Percentiles rank a stretch among this genome's conserved stretches.
phyloP scores from a whole-genome alignment of 2,329 filamentous ascomycete genomes.

The Aspergillus sp. region DNA sequence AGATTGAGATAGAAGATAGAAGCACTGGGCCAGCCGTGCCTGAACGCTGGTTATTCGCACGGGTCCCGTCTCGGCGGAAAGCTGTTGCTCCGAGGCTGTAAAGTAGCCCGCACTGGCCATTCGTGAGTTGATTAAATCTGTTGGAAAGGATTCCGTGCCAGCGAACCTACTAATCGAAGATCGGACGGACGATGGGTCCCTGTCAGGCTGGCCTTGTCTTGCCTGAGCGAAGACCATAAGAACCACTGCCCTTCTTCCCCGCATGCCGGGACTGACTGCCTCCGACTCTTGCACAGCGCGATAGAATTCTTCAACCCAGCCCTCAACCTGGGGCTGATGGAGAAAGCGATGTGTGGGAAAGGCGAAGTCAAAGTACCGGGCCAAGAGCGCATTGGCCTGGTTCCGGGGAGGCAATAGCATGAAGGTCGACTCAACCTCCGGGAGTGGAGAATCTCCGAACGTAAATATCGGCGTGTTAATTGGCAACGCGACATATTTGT shows the following conservation, averaged over 20 bases:
- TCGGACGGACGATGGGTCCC: conserved; percentile 17
- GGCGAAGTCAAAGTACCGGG: conserved; percentile 24
- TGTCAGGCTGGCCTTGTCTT: conserved; percentile 43
- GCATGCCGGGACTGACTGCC: conserved; percentile 3
- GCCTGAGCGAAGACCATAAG: conserved; percentile 58
- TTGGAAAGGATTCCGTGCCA: background rate
- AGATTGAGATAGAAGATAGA: conserved; percentile 36
- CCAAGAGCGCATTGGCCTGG: conserved; percentile 13
- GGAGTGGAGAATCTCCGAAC: conserved; percentile 19
- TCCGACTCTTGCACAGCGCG: conserved; percentile 1
- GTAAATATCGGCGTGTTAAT: conserved; percentile 19
- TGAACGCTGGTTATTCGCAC: conserved; percentile 41
- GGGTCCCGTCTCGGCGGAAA: conserved; percentile 34
- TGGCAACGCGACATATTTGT: conserved; percentile 15
- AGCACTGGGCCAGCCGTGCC: conserved; percentile 42
- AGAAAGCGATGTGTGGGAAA: conserved; percentile 25
- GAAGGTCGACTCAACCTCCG: conserved; percentile 16
- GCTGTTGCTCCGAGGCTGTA: conserved; percentile 31
- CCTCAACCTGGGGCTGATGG: conserved; percentile 17
- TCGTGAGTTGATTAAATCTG: background rate
- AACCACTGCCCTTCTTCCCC: conserved; percentile 46
- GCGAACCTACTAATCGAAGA: conserved; percentile 17
- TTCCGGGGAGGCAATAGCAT: conserved; percentile 14
- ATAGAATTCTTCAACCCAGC: conserved; percentile 23
- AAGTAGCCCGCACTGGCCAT: conserved; percentile 22